Evolutionary conservation across 2,329 filamentous ascomycete species (phyloP), one percentile per base, ranked within the genome.

Genomic region (Geosmithia putterillii): DNA sequence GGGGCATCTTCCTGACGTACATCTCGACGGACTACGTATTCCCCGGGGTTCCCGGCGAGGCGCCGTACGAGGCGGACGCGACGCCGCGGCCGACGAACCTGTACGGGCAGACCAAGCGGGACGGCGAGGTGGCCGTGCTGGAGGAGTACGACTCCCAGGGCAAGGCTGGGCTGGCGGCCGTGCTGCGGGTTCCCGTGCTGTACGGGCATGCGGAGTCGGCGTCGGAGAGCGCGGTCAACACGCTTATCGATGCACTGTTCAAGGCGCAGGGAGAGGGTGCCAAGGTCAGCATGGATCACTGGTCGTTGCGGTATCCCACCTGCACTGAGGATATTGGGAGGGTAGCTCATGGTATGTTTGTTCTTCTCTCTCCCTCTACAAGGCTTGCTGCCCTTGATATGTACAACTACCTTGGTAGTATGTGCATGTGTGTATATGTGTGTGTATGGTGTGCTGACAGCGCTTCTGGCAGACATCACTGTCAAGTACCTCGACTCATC

Each of bases 11-110:
- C 41, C 66, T 87, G 25, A 75, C 88, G 55, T 89, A 88, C 63
- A 85, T 89, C 52, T 87, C 83, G 8, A 89, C 84, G 40, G 84
- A 89, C 61, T 89, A 89, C 54, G 83, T 89, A 42, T 89, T 89
- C 57, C 67, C 82, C 0, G 84, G 84, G 15, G 69, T 65, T 34
- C 73, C 72, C 2, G 86, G 88, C n/a, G 83, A 94, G 44, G 88
- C 88, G 5, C 89, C 88, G 0, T 95, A 95, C 60, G 77, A 81
- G 52, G 66, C 71, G 1, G 70, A 79, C 46, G 73, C 79, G 1
- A 55, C 65, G 9, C 76, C 86, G 0, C 67, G 67, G 1, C 87
- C 88, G 10, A 78, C 87, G 2, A 95, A 95, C 55, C 61, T 89
- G 46, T 95, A 79, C 50, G 75, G 75, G 6, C 67, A 76, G 56